Conservation (phyloP, 176 grass and related monocot genomes). For the Aechmea fasciata region DNA sequence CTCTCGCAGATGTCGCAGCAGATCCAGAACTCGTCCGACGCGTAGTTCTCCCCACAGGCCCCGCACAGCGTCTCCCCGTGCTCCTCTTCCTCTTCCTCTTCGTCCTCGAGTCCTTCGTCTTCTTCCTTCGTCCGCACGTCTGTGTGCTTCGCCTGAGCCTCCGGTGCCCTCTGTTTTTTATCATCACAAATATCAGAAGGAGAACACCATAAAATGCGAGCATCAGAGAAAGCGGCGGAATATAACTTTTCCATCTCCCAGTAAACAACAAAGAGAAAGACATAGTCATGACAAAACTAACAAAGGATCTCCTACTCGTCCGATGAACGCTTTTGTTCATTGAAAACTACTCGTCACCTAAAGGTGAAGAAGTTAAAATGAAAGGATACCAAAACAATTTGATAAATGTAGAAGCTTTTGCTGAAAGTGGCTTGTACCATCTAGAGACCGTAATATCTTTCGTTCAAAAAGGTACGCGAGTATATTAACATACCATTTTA, state of each 20-base stretch:
- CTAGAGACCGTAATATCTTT: background rate
- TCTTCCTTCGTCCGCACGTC: conserved; percentile 45
- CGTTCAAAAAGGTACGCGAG: background rate
- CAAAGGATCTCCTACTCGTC: no score
- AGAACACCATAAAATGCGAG: background rate
- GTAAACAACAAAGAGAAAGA: no score
- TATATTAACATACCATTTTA: conserved; percentile 46
- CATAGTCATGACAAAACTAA: no score
- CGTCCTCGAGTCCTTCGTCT: conserved; percentile 24
- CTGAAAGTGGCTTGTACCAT: background rate
- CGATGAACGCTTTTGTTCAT: no score
- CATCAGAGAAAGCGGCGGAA: background rate
- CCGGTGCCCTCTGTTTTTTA: conserved; percentile 36
- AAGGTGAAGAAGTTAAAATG: no score
- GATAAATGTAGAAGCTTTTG: background rate
- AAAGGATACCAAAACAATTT: no score
- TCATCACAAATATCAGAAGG: background rate
- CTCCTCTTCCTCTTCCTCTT: conserved; percentile 55
- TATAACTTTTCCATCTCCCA: background rate
- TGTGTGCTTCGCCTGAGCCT: conserved; percentile 34
- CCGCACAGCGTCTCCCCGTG: conserved; percentile 76
- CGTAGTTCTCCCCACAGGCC: conserved; percentile 77
- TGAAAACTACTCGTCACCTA: no score
- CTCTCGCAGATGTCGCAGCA: conserved; percentile 96
- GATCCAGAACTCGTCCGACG: conserved; percentile 92